A percentile compares a stretch with the other conserved stretches of the same genome.
Conservation (phyloP, 192 early-diverging fungal species). For the Haplosporangium gracile region DNA sequence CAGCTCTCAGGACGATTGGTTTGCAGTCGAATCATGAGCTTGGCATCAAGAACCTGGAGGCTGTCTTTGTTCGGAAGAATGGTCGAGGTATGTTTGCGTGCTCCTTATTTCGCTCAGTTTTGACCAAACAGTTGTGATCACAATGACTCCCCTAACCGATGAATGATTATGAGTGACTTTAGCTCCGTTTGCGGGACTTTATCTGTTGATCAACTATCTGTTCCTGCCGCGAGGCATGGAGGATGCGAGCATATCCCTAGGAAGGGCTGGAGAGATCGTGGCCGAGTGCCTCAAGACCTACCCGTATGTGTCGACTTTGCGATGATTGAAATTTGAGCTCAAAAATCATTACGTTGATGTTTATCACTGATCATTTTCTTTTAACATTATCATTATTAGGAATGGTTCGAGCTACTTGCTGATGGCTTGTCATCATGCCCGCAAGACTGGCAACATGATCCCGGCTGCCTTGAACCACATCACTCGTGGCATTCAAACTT, state of each 20-base stretch:
- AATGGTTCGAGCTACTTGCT: slow-evolving; percentile 57
- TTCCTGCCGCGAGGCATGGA: slow-evolving; percentile 55
- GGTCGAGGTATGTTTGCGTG: slow-evolving; percentile 27
- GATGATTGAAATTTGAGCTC: neutral
- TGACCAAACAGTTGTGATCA: neutral
- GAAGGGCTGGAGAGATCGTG: slow-evolving; percentile 47
- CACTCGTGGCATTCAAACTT: slow-evolving; percentile 49
- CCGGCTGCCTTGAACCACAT: slow-evolving; percentile 55
- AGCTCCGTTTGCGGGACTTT: slow-evolving; percentile 56
- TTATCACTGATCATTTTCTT: neutral
- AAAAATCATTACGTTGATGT: neutral
- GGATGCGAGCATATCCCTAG: slow-evolving; percentile 44
- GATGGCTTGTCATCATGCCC: slow-evolving; percentile 58
- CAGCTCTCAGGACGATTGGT: slow-evolving; percentile 45
- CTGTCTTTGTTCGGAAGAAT: slow-evolving; percentile 39
- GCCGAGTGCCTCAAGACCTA: slow-evolving; percentile 42
- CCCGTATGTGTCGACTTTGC: slow-evolving; percentile 33
- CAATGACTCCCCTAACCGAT: neutral
- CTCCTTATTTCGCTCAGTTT: neutral
- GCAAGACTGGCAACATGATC: slow-evolving; percentile 56
- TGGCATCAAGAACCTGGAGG: slow-evolving; percentile 41
- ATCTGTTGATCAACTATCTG: slow-evolving; percentile 54
- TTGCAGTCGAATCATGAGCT: slow-evolving; percentile 52
- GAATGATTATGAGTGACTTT: neutral
- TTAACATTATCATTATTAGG: neutral